Base-by-base conservation (phyloP, 192 early-diverging fungal species). In the Gryganskiella cystojenkinii region DNA sequence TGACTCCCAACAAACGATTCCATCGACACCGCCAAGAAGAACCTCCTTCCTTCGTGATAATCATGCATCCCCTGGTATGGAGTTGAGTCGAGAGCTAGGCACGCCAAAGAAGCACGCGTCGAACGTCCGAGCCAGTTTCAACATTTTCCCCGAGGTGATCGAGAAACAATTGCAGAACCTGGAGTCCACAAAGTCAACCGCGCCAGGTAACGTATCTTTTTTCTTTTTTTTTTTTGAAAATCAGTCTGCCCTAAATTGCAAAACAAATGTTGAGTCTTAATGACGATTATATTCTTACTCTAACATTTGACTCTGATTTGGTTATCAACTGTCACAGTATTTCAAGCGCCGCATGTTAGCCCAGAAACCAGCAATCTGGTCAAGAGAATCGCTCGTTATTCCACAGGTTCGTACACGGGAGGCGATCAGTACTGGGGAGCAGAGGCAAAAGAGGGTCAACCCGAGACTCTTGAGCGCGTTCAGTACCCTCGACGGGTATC, bases 111-210 rank as follows among this genome's bases (percentile, higher is more conserved):
- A 55, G 11, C 60, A 64, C 22, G 65, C 71, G 30, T 62, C 71
- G 14, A 65, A 13, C 17, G 56, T 59, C 20, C 49, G 58, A 22
- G 71, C 61, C 13, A 40, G 71, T 10, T 56, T 50, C 43, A 73
- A 73, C 50, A 73, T 73, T 11, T 73, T 73, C 34, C 71, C 71
- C 20, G 71, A 73, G 33, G 63, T 73, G 0, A 55, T 73, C 7
- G 71, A 73, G 37, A 58, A 46, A 30, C 71, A 73, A 22, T 47
- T 73, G 7, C 61, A 73, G 40, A 64, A 63, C 15, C 35, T 73
- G 3, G 71, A 73, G 30, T 52, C 71, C 4, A 57, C 70, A 17
- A 28, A 52, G 14, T 7, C 57, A 5, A 30, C 5, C 33, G 57
- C 30, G 31, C 35, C 22, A 37, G 31, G 31, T 35, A 34, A n/a